Percentiles rank a stretch among this genome's conserved stretches.
These are phyloP conservation scores for Sporormia fimetaria DNA, from an alignment of 495 filamentous ascomycete species.

Conservation along the genomic window DNA sequence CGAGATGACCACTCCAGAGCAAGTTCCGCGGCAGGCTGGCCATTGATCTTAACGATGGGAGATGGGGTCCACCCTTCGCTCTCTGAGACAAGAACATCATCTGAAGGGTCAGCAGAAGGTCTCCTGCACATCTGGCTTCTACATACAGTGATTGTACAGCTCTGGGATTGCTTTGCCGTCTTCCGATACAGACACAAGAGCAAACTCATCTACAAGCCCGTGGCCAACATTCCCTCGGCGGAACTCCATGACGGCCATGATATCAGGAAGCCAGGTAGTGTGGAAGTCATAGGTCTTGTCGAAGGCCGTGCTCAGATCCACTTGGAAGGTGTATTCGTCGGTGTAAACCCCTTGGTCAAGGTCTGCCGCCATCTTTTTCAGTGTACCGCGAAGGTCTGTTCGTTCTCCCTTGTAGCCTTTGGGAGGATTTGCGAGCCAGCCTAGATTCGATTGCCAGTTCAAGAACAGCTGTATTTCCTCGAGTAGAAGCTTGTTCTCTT, in stretches of 20 bases:
- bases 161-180: constrained; percentile 21
- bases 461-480: constrained; percentile 36
- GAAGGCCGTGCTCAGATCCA: constrained; percentile 34
- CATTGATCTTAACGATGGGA: constrained; percentile 30
- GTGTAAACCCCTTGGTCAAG: constrained; percentile 33
- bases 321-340: constrained; percentile 36
- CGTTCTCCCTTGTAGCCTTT: constrained; percentile 37
- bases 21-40: constrained; percentile 30
- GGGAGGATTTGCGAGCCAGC: constrained; percentile 36
- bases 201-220: constrained; percentile 14
- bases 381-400: constrained; percentile 36
- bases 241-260: constrained; percentile 16
- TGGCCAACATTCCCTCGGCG: constrained; percentile 10
- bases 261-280: constrained; percentile 32
- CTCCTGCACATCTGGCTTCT: neutral
- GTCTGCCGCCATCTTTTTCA: constrained; percentile 31
- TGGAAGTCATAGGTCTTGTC: constrained; percentile 39
- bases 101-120: constrained; percentile 1
- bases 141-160: constrained; percentile 20
- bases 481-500: constrained; percentile 33
- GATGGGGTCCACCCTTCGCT: constrained; percentile 16
- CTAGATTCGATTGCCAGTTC: constrained; percentile 37
- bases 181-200: constrained; percentile 18
- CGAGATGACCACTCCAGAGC: constrained; percentile 28
- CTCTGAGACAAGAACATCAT: constrained; percentile 14